Evolutionary conservation across 1,284 basidiomycete species (phyloP), one percentile per base, ranked within the genome.

Genomic region (Trametes sp.): DNA sequence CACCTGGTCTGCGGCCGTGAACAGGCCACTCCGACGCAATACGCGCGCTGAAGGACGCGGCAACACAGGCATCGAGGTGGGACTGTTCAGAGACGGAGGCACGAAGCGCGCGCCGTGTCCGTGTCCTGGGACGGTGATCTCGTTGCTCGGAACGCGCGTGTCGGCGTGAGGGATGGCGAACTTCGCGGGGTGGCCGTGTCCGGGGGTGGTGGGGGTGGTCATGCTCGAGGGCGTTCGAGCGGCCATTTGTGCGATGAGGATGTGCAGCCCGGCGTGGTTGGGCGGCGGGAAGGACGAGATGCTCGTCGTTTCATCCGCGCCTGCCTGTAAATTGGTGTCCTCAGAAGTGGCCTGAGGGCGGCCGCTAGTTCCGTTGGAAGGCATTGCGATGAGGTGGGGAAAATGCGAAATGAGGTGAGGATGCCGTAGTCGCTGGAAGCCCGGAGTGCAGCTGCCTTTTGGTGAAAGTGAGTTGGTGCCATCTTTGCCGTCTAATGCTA

Each of bases 11-110:
- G 45, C 58, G 44, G 49, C 52, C 21, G 29, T 13, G 51, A 63
- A 66, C 14, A 63, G 49, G 51, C 62, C 59, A 35, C 59, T 59
- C 24, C 65, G 59, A 4, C 65, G 65, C 45, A 57, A 31, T 4
- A 51, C 56, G 24, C 65, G 59, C 2, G 59, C 65, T 9, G 62
- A 63, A 35, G 60, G 56, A 10, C 46, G 50, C 11, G 62, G 65
- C 31, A 31, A n/a, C 19, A 52, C 53, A 10, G 62, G 65, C 33
- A 57, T 48, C 44, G 62, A 38, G 2, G 52, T 9, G 1, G 9
- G 8, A 36, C 29, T 38, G 19, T 11, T n/a, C 5, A 29, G 4
- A 10, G 54, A 24, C 28, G 59, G 56, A 19, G 51, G 31, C 36
- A 29, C 49, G 57, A 63, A 46, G 24, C 45, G 31, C 44, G 44